Base-by-base conservation (phyloP, 2,329 filamentous ascomycete genomes). In the Albophoma yamanashiensis region DNA sequence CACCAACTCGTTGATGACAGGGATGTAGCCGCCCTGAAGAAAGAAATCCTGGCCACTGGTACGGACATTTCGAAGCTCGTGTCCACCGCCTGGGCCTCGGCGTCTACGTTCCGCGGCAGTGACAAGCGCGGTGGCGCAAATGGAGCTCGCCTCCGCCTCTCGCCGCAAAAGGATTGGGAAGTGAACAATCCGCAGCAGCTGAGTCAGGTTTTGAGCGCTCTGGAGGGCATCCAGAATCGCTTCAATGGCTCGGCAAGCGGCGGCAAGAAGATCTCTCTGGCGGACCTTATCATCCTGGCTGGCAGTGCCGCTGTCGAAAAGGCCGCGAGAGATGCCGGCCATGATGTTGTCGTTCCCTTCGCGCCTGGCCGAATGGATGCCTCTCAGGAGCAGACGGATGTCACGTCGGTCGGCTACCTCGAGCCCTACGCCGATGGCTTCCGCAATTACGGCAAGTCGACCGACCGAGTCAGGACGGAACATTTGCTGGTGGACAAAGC, bases 101-200 rank as follows among this genome's bases (percentile, higher is more conserved):
- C 87, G 31, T 87, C 87, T 2, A 87, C 86, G 38, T 91, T 87
- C 84, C 87, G 88, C 62, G 82, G 85, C 66, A 82, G 84, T 66
- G 89, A 92, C 79, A 92, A 92, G 84, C 89, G 89, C 65, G 89
- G 89, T 66, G 89, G 89, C 69, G 89, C 89, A 75, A 92, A 92
- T 68, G 89, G 89, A 67, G 89, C 84, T 17, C 89, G 89, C 67
- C 89, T 92, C 67, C 86, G 87, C 40, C 86, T 92, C 14, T 78
- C 81, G 63, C 89, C 89, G 31, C 86, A 89, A 76, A 85, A 84
- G 67, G 77, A 83, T 72, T 92, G 89, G 89, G 75, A 83, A 68
- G 81, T 86, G 70, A 92, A 92, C 82, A 89, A 90, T 78, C 88
- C 88, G 36, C 67, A 78, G 1, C 82, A 88, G 74, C 77, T 92